Percentiles rank a stretch among this genome's conserved stretches.
phyloP scores from a whole-genome alignment of 768 basidiomycete species.

The Brasilioporus rufonigricans region DNA sequence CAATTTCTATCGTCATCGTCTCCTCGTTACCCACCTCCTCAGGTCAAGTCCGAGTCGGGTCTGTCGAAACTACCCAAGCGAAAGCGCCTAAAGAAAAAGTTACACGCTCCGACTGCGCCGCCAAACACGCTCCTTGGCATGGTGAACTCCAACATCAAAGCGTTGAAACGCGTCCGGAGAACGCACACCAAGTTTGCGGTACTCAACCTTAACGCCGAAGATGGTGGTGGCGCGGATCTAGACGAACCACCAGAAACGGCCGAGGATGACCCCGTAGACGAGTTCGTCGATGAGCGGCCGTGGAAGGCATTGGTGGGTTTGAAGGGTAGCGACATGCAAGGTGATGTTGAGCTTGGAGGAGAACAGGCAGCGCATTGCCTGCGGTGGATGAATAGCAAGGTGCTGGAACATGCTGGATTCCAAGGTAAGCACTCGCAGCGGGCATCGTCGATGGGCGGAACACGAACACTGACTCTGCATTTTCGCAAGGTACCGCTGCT shows the following conservation, averaged over 20 bases:
- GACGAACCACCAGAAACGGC: slow-evolving; percentile 36
- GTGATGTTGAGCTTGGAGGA: slow-evolving; percentile 55
- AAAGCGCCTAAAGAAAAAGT: slow-evolving; percentile 26
- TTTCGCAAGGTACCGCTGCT: slow-evolving; percentile 63
- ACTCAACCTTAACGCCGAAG: slow-evolving; percentile 39
- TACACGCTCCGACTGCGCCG: slow-evolving; percentile 17
- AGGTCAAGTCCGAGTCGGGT: slow-evolving; percentile 13
- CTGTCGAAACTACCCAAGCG: slow-evolving; percentile 13
- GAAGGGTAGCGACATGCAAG: slow-evolving; percentile 7
- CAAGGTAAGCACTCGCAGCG: slow-evolving; percentile 59
- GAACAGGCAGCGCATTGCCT: slow-evolving; percentile 61
- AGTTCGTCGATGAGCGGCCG: slow-evolving; percentile 55
- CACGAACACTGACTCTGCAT: slow-evolving; percentile 2
- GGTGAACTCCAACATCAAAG: slow-evolving; percentile 78
- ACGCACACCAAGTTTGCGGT: slow-evolving; percentile 72
- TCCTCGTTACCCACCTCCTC: slow-evolving; percentile 2
- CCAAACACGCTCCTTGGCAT: slow-evolving; percentile 54
- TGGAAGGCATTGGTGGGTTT: slow-evolving; percentile 42
- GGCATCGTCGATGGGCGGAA: neutral
- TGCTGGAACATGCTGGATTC: slow-evolving; percentile 89
- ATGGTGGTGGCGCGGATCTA: slow-evolving; percentile 34
- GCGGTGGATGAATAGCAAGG: slow-evolving; percentile 69
- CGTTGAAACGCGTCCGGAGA: slow-evolving; percentile 67
- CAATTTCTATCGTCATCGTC: slow-evolving; percentile 25
- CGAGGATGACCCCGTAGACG: slow-evolving; percentile 27